These are phyloP conservation scores for Arachnomyces sp. DNA, from an alignment of 2,329 filamentous ascomycete species.

Conservation along the genomic window DNA sequence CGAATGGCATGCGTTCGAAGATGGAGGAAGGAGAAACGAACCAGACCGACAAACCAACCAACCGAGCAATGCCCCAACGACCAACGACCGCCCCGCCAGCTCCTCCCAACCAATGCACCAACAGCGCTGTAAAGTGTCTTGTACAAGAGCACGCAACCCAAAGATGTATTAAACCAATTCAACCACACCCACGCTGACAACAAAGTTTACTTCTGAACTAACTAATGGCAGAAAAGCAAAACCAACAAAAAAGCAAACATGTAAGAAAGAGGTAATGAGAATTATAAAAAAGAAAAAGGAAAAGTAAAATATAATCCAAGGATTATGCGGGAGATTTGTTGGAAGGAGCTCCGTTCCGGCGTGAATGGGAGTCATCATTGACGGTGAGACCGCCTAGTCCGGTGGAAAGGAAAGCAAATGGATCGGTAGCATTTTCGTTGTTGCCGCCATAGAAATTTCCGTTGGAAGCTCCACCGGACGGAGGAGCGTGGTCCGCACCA, in stretches of 20 bases:
- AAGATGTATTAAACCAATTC: constrained; percentile 27
- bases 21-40: no score
- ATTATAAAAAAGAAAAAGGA: constrained; percentile 15
- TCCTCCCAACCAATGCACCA: constrained; percentile 38
- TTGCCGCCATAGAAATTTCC: constrained; percentile 55
- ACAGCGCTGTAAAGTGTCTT: constrained; percentile 34
- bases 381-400: constrained; percentile 55
- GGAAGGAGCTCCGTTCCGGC: constrained; percentile 38
- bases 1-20: no score
- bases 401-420: constrained; percentile 57
- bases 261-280: constrained; percentile 25
- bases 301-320: constrained; percentile 13
- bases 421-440: constrained; percentile 48
- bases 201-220: no score
- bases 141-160: constrained; percentile 27
- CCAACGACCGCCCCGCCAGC: constrained; percentile 35
- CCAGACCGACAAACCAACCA: no score
- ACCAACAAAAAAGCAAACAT: constrained; percentile 26
- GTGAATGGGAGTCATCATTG: constrained; percentile 37
- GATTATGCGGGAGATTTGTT: constrained; percentile 41
- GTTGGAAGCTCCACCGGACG: constrained; percentile 67
- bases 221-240: no score
- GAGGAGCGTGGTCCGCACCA: constrained; percentile 72
- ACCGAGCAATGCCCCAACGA: no score
- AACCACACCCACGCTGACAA: constrained; percentile 28